Evolutionary conservation across 192 early-diverging fungal species (phyloP).

Genomic region (Coemansia umbellata): DNA sequence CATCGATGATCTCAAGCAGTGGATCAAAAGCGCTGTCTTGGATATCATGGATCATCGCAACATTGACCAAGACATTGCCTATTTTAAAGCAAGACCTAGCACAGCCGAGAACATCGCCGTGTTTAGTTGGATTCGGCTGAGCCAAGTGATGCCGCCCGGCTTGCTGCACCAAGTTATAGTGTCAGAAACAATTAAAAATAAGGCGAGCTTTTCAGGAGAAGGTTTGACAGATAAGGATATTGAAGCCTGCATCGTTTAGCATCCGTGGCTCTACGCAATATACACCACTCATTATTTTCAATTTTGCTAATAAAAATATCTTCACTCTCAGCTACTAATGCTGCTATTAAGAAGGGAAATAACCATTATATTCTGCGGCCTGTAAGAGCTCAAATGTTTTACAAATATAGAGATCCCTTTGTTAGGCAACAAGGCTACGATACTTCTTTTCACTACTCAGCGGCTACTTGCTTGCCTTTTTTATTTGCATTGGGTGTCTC

Average conservation of each 20-base stretch:
- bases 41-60: slow-evolving; percentile 85
- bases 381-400: too few species aligned
- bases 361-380: too few species aligned
- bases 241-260: slow-evolving; percentile 13
- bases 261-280: too few species aligned
- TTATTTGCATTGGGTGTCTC: neutral
- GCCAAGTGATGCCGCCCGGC: slow-evolving; percentile 27
- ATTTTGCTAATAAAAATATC: too few species aligned
- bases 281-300: too few species aligned
- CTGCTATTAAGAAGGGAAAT: too few species aligned
- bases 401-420: too few species aligned
- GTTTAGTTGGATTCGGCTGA: slow-evolving; percentile 69
- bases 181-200: slow-evolving; percentile 47
- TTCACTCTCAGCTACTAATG: too few species aligned
- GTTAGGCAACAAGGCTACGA: too few species aligned
- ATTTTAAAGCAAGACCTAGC: slow-evolving; percentile 61
- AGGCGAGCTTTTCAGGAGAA: slow-evolving; percentile 37
- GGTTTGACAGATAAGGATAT: slow-evolving; percentile 35
- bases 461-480: slow-evolving; percentile 26
- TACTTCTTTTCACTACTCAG: too few species aligned
- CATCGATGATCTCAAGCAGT: slow-evolving; percentile 72
- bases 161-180: slow-evolving; percentile 38
- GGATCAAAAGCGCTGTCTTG: slow-evolving; percentile 67
- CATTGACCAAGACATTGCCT: slow-evolving; percentile 79
- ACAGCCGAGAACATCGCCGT: slow-evolving; percentile 89